A percentile compares a stretch with the other conserved stretches of the same genome.
Conservation (phyloP, 1,139 yeast species). For the Spathaspora sp. region DNA sequence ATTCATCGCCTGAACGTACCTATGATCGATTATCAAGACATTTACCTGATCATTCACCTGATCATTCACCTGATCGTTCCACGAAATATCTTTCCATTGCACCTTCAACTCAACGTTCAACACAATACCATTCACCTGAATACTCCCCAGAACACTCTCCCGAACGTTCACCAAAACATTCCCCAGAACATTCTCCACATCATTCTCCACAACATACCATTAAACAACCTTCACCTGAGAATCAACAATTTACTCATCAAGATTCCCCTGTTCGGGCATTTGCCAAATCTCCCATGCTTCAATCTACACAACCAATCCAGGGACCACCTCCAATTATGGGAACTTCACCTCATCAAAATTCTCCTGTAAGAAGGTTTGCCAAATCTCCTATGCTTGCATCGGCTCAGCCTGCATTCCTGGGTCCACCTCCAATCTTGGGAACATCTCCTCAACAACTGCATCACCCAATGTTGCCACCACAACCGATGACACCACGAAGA, state of each 20-base stretch:
- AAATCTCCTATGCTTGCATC: neutral
- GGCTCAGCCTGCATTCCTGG: neutral
- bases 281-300: neutral
- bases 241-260: neutral
- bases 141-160: neutral
- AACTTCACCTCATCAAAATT: constrained; percentile 2
- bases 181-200: neutral
- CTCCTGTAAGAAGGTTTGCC: neutral
- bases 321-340: constrained; percentile 5
- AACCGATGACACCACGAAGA: constrained; percentile 6
- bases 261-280: neutral
- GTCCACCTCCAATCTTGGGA: constrained; percentile 4
- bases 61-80: neutral
- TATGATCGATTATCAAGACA: neutral
- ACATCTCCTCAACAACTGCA: constrained; percentile 11
- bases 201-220: neutral
- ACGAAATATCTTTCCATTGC: neutral
- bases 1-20: too few relatives aligned
- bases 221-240: neutral
- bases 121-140: neutral
- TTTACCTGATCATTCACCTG: neutral
- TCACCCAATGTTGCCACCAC: constrained; percentile 6
- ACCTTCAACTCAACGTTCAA: neutral
- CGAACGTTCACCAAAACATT: neutral
- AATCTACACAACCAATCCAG: neutral